phyloP scores from a whole-genome alignment of 345 rosid species.

The Salix caprea region DNA sequence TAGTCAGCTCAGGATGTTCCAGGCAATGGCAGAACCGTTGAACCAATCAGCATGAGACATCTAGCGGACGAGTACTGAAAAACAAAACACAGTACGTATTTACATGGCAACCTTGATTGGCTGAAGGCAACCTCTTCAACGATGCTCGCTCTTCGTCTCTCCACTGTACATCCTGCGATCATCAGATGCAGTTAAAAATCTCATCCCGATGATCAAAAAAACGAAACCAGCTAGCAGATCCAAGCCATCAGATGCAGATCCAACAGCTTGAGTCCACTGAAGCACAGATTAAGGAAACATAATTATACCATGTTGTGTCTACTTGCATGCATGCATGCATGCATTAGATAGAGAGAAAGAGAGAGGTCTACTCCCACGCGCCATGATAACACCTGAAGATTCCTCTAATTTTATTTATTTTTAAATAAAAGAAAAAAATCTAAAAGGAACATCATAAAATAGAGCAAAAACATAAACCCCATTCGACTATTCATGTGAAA shows the following conservation, averaged over 20 bases:
- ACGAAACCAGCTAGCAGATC: not conserved
- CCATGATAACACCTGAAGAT: conserved; percentile 12
- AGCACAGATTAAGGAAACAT: not conserved
- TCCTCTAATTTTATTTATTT: too few relatives aligned
- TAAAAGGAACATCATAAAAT: not conserved
- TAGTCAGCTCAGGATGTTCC: not conserved
- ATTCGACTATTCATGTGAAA: too few relatives aligned
- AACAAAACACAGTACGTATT: conserved; percentile 5
- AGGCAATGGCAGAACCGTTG: not conserved
- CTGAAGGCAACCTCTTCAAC: conserved; percentile 9
- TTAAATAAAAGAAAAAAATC: not conserved
- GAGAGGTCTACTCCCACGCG: conserved; percentile 45
- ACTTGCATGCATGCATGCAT: conserved; percentile 10
- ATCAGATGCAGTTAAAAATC: not conserved
- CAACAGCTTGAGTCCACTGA: not conserved
- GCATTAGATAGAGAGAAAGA: not conserved
- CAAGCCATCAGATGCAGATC: conserved; percentile 7
- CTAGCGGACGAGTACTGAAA: not conserved
- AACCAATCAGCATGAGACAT: not conserved
- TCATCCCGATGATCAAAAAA: too few relatives aligned
- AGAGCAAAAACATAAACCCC: not conserved
- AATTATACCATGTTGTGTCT: conserved; percentile 4
- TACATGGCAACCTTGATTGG: not conserved
- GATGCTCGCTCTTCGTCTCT: conserved; percentile 80
- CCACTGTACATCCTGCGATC: conserved; percentile 81